Percentiles rank a stretch among this genome's conserved stretches.
These are phyloP conservation scores for Chaetomium tenue DNA, from an alignment of 495 filamentous ascomycete species.

Conservation along the genomic window DNA sequence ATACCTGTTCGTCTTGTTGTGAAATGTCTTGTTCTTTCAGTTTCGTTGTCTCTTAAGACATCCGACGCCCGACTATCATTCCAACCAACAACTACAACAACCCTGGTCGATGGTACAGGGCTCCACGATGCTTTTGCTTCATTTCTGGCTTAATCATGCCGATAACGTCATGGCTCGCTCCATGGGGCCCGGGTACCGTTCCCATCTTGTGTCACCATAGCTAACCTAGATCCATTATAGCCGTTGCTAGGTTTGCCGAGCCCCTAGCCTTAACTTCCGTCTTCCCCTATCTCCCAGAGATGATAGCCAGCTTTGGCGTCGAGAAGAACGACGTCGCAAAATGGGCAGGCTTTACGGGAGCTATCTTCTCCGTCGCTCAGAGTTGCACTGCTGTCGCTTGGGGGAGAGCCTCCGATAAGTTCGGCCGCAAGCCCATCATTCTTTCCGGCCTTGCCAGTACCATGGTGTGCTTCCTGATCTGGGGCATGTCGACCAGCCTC, in stretches of 20 bases:
- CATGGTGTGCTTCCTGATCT: conserved; percentile 69
- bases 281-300: conserved; percentile 87
- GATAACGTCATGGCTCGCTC: background rate
- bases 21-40: background rate
- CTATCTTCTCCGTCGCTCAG: conserved; percentile 71
- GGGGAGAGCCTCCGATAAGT: conserved; percentile 72
- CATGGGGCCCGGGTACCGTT: conserved; percentile 15
- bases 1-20: background rate
- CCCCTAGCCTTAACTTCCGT: conserved; percentile 79
- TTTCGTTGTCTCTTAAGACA: background rate
- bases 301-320: conserved; percentile 79
- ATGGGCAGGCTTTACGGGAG: conserved; percentile 71
- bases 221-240: conserved; percentile 40
- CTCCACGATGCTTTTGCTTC: background rate
- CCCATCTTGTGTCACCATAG: conserved; percentile 28
- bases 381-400: conserved; percentile 71
- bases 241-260: conserved; percentile 80
- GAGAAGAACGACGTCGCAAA: conserved; percentile 67
- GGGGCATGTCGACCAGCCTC: conserved; percentile 74
- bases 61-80: background rate
- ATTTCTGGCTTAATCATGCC: background rate
- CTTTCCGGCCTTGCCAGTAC: conserved; percentile 67
- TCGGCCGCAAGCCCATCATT: conserved; percentile 74
- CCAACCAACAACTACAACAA: background rate
- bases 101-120: background rate